phyloP scores from a whole-genome alignment of 1,139 yeast genomes.

The Candida glucosophila region DNA sequence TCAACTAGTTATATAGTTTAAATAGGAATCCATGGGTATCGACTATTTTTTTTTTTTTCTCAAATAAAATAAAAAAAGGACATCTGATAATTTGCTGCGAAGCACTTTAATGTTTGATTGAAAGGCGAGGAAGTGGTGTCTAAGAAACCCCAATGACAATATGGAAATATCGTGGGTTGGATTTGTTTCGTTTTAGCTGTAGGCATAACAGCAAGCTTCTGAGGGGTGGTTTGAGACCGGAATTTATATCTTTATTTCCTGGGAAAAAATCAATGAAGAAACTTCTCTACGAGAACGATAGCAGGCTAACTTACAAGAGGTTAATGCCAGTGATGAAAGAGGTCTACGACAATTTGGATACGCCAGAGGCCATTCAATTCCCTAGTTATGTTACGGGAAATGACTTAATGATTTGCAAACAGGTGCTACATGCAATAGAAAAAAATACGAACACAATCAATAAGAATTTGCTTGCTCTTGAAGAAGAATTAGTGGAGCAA shows the following conservation, averaged over 20 bases:
- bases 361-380: slow-evolving; percentile 22
- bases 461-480: slow-evolving; percentile 47
- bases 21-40: too few species aligned
- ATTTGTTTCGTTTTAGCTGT: too few species aligned
- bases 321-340: slow-evolving; percentile 44
- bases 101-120: too few species aligned
- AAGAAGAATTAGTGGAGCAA: slow-evolving; percentile 62
- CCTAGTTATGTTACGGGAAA: slow-evolving; percentile 41
- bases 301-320: slow-evolving; percentile 44
- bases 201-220: too few species aligned
- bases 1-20: too few species aligned
- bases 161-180: too few species aligned
- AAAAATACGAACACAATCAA: slow-evolving; percentile 52
- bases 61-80: too few species aligned
- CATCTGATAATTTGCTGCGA: too few species aligned
- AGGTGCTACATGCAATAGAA: slow-evolving; percentile 56
- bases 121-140: too few species aligned
- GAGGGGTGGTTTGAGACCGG: slow-evolving; percentile 38
- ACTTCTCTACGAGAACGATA: slow-evolving; percentile 57
- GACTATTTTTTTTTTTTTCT: too few species aligned
- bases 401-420: slow-evolving; percentile 63
- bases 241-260: slow-evolving; percentile 47
- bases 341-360: slow-evolving; percentile 38
- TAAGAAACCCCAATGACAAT: too few species aligned
- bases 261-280: slow-evolving; percentile 47